These are phyloP conservation scores for Pseudocercospora macadamiae DNA, from an alignment of 2,329 filamentous ascomycete genomes.

Conservation along the genomic window DNA sequence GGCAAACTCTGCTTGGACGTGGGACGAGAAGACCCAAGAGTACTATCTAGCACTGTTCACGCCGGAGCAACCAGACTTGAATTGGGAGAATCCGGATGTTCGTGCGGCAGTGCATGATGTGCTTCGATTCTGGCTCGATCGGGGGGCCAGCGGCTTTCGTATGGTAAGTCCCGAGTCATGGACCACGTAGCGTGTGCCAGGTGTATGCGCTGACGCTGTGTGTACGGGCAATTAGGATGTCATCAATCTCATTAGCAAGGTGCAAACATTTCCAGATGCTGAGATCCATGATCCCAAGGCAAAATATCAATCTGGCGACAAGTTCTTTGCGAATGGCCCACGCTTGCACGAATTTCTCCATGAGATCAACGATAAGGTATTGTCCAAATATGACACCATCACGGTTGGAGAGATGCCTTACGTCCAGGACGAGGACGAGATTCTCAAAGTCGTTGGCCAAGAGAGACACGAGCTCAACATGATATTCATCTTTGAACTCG, in stretches of 20 bases:
- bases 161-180: too few relatives aligned
- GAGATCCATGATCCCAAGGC: constrained; percentile 44
- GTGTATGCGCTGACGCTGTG: too few relatives aligned
- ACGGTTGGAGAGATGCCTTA: constrained; percentile 66
- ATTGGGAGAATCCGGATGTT: constrained; percentile 52
- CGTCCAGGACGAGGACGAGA: constrained; percentile 48
- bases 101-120: constrained; percentile 51
- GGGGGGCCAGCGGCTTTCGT: constrained; percentile 49
- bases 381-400: constrained; percentile 61
- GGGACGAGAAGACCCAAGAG: constrained; percentile 50
- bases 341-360: constrained; percentile 61
- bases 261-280: constrained; percentile 47
- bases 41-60: constrained; percentile 54
- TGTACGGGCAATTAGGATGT: too few relatives aligned
- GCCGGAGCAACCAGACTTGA: constrained; percentile 51
- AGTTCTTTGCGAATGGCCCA: constrained; percentile 61
- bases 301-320: constrained; percentile 52
- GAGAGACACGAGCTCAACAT: constrained; percentile 49
- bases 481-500: constrained; percentile 54
- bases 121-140: constrained; percentile 53
- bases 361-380: constrained; percentile 55
- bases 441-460: constrained; percentile 47
- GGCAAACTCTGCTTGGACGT: constrained; percentile 47
- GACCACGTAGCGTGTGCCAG: too few relatives aligned
- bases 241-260: constrained; percentile 54